Evolutionary conservation across 495 filamentous ascomycete species (phyloP), one percentile per base, ranked within the genome.

Genomic region (Penicillium steckii): DNA sequence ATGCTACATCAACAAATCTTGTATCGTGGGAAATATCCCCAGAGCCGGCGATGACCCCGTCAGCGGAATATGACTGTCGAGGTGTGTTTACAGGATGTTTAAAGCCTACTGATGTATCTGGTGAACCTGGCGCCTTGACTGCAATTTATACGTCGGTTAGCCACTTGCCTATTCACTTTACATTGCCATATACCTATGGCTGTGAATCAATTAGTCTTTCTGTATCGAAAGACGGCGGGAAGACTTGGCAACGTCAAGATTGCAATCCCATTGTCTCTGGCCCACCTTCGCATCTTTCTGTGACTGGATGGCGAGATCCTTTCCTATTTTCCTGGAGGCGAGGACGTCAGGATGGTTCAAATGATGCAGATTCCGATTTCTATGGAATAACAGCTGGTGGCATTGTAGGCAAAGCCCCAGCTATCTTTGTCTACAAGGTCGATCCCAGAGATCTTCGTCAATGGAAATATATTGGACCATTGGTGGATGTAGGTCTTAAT

Each of bases 251-350:
- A 42, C 69, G 80, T 15, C 67, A 75, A 37, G 56, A 58, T 12
- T 69, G 69, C 23, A 85, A 85, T 46, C 79, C 81, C 0, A 56
- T 82, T 15, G 67, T 85, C 42, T 21, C 60, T 3, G 59, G 65
- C 0, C 73, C 78, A 1, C 79, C 81, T 41, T 49, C 60, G 23
- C 61, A 67, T 21, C 63, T 74, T 50, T 68, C 74, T 22, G 70
- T 84, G 24, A 83, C 80, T 1, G 79, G 76, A 4, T 84, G 76
- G 73, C 61, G 81, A 21, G 81, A 85, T 52, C 81, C 81, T 0
- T 81, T 72, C 52, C 55, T 82, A 29, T 64, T 66, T 26, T 58
- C 61, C 1, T 82, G 73, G 74, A 65, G 72, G 0, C 64, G 50
- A 38, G 30, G 65, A 37, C 64, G 79, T 56, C 70, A 74, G 26